Conservation (phyloP, 2,329 filamentous ascomycete genomes). For the Grosmannia serpens region DNA sequence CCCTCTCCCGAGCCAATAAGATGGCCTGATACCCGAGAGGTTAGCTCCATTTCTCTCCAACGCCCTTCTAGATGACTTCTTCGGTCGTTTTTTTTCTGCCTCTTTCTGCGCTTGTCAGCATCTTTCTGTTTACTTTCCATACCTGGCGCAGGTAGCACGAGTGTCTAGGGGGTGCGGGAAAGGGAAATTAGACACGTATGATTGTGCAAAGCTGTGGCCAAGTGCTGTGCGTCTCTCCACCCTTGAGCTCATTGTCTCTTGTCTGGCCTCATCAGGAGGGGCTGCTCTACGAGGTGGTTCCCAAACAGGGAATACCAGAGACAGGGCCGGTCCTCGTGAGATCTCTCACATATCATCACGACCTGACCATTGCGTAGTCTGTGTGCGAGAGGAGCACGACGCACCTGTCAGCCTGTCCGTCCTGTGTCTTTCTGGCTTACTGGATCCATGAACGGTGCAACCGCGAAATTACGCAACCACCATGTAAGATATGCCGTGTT, state of each 20-base stretch:
- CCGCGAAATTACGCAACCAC: not conserved
- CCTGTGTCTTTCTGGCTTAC: not conserved
- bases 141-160: not conserved
- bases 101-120: not conserved
- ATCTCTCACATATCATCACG: not conserved
- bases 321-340: not conserved
- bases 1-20: not conserved
- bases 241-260: not conserved
- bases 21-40: not conserved
- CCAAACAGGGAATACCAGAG: not conserved
- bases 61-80: not conserved
- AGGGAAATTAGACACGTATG: not conserved
- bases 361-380: not conserved
- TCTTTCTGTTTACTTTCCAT: not conserved
- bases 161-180: not conserved
- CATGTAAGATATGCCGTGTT: conserved; percentile 1
- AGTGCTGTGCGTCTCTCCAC: not conserved
- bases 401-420: conserved; percentile 1
- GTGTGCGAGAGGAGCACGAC: not conserved
- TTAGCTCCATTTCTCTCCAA: not conserved
- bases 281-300: not conserved
- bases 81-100: not conserved
- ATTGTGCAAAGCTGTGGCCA: not conserved
- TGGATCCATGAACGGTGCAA: not conserved
- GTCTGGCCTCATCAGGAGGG: not conserved